Evolutionary conservation across 2,329 filamentous ascomycete species (phyloP).

Genomic region (Colletotrichum karsti): DNA sequence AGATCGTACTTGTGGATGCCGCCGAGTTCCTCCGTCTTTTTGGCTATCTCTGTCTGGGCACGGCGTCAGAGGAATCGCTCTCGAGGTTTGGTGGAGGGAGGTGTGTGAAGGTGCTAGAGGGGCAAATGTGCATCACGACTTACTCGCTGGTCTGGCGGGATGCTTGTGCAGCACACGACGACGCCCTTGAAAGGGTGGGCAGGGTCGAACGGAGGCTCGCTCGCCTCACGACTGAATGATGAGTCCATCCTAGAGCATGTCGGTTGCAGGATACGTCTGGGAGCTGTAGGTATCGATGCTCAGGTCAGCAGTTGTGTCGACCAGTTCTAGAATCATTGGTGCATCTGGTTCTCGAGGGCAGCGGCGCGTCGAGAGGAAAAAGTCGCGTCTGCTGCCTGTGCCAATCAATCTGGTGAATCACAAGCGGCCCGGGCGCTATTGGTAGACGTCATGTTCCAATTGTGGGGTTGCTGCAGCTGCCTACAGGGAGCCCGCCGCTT

Average conservation of each 20-base stretch:
- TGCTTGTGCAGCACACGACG: constrained; percentile 88
- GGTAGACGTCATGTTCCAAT: constrained; percentile 11
- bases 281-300: neutral
- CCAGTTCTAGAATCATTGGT: neutral
- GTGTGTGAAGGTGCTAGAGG: neutral
- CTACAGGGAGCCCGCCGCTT: neutral
- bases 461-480: neutral
- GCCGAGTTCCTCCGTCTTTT: constrained; percentile 81
- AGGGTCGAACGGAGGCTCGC: constrained; percentile 55
- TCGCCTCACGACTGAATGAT: constrained; percentile 22
- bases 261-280: neutral
- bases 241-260: constrained; percentile 26
- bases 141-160: constrained; percentile 82
- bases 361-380: constrained; percentile 22
- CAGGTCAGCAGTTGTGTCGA: neutral
- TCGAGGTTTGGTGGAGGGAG: neutral
- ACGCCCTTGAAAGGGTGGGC: constrained; percentile 74
- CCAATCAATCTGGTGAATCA: constrained; percentile 19
- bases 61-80: constrained; percentile 2
- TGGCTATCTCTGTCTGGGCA: constrained; percentile 62
- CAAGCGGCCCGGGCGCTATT: neutral
- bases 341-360: neutral
- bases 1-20: constrained; percentile 89
- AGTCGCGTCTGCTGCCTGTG: constrained; percentile 28
- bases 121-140: constrained; percentile 36